Percentiles rank a stretch among this genome's conserved stretches.
Evolutionary conservation across 2,329 filamentous ascomycete species (phyloP).

Genomic region (Diaporthe australafricana): DNA sequence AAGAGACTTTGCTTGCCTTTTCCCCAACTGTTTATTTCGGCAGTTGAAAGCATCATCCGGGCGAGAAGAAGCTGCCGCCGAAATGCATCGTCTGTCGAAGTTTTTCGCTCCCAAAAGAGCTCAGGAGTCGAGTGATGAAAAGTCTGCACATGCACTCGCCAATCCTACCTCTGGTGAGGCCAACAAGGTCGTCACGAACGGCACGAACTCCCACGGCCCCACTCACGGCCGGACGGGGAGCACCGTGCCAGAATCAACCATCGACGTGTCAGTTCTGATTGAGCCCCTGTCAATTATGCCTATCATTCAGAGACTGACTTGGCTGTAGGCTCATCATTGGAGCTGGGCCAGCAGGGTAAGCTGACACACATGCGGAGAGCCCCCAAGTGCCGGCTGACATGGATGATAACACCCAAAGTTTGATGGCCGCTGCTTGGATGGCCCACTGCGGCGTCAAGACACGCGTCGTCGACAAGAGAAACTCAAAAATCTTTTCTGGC

Average conservation of each 20-base stretch:
- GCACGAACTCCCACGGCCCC: neutral
- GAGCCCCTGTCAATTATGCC: neutral
- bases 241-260: neutral
- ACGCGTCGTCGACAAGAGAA: constrained; percentile 60
- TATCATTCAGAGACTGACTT: neutral
- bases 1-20: neutral
- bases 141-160: neutral
- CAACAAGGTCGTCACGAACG: neutral
- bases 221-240: neutral
- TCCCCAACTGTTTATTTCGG: neutral
- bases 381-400: neutral
- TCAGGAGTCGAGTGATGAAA: neutral
- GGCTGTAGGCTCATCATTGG: constrained; percentile 42
- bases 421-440: constrained; percentile 58
- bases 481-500: constrained; percentile 51
- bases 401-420: constrained; percentile 39
- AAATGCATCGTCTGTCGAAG: neutral
- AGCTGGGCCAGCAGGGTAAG: constrained; percentile 47
- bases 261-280: constrained; percentile 30
- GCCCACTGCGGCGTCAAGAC: constrained; percentile 53
- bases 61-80: neutral
- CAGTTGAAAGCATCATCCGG: neutral
- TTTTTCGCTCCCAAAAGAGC: neutral
- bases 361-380: constrained; percentile 10
- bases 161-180: neutral